Conservation (phyloP, 169 alveolate genomes). For the Perkinsus marinus region DNA sequence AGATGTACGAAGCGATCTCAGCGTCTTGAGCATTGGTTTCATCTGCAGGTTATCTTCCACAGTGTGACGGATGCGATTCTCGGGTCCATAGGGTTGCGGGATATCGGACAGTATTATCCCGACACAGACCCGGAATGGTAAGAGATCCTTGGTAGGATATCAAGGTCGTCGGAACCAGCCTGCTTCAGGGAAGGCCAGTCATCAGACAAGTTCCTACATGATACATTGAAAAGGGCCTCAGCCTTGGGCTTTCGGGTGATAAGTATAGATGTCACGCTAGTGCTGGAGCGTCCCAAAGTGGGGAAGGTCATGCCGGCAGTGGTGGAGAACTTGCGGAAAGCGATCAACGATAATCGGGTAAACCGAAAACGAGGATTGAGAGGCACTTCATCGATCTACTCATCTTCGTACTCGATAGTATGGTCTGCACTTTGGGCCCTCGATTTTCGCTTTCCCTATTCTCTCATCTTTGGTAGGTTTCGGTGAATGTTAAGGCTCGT, state of each 20-base stretch:
- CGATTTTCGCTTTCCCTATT: background rate
- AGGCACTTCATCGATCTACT: background rate
- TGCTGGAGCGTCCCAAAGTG: background rate
- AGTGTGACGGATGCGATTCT: background rate
- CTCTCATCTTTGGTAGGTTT: background rate
- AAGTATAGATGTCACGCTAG: background rate
- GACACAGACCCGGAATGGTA: background rate
- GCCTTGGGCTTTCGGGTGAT: background rate
- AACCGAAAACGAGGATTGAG: background rate
- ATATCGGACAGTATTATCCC: background rate
- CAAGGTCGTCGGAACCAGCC: background rate
- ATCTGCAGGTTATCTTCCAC: background rate
- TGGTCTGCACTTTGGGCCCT: background rate
- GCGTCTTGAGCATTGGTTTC: background rate
- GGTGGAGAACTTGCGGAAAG: background rate
- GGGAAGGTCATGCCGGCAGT: background rate
- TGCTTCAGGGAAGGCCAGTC: background rate
- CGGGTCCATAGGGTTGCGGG: background rate
- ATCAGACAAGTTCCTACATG: background rate
- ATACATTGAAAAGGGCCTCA: background rate
- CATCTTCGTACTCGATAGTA: background rate
- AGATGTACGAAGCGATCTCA: background rate
- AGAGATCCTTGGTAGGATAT: background rate
- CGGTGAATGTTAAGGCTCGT: background rate
- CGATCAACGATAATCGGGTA: background rate